phyloP scores from a whole-genome alignment of 352 stramenopile genomes.

The Globisporangium emineosum region DNA sequence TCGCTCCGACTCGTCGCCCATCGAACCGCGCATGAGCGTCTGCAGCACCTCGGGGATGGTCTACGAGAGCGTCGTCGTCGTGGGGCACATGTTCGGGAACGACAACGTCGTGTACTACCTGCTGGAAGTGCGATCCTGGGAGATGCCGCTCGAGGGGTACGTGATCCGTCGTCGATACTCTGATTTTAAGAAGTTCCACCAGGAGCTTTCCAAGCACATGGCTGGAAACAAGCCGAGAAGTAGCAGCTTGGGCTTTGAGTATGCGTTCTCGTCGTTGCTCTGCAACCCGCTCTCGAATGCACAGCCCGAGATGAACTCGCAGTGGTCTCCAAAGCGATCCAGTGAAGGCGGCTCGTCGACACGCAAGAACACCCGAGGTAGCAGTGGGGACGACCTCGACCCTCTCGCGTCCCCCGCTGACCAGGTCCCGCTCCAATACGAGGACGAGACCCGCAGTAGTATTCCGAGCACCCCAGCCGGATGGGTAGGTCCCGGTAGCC shows the following conservation, averaged over 20 bases:
- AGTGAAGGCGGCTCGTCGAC: conserved; percentile 24
- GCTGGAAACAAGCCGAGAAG: conserved; percentile 28
- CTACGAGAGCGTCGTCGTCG: conserved; percentile 74
- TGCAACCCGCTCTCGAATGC: conserved; percentile 38
- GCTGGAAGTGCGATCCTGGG: conserved; percentile 66
- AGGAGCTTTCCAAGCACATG: conserved; percentile 52
- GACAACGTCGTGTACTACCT: conserved; percentile 78
- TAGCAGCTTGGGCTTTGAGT: conserved; percentile 18
- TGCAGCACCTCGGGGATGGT: conserved; percentile 63
- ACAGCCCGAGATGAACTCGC: conserved; percentile 36
- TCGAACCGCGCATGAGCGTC: conserved; percentile 48
- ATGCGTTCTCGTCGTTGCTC: conserved; percentile 47
- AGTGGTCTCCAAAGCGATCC: conserved; percentile 46
- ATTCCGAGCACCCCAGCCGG: neutral
- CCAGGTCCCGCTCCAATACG: neutral
- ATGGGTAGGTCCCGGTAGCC: neutral
- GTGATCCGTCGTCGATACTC: conserved; percentile 74
- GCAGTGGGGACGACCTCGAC: conserved; percentile 12
- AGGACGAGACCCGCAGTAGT: neutral
- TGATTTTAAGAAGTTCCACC: conserved; percentile 68
- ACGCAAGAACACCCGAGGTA: conserved; percentile 13
- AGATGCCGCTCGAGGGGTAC: conserved; percentile 75
- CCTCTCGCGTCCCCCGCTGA: neutral
- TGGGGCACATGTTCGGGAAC: conserved; percentile 54
- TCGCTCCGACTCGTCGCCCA: conserved; percentile 32